Evolutionary conservation across 2,329 filamentous ascomycete genomes (phyloP).

Genomic region (Fusarium sp.): DNA sequence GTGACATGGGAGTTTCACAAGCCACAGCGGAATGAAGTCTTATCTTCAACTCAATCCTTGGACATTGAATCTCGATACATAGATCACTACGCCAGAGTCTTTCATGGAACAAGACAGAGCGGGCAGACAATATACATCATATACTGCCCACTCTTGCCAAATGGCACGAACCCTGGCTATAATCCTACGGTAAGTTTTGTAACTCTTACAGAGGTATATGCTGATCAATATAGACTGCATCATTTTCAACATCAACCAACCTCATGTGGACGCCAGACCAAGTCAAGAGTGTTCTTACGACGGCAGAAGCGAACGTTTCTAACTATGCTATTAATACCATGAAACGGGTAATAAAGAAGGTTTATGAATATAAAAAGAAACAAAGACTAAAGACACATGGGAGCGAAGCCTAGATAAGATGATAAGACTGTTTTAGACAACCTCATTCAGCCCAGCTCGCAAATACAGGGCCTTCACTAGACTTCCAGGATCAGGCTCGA

Average conservation of each 20-base stretch:
- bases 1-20: background rate
- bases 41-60: fast-evolving
- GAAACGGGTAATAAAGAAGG: conserved; percentile 8
- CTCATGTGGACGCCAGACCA: conserved; percentile 38
- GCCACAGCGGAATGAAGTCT: fast-evolving
- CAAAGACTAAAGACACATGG: background rate
- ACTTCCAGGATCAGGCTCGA: background rate
- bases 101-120: conserved; percentile 9
- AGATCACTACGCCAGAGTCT: conserved; percentile 24
- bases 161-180: background rate
- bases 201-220: fast-evolving
- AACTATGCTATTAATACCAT: conserved; percentile 29
- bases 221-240: conserved; percentile 4
- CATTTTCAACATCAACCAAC: conserved; percentile 38
- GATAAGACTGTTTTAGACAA: no score
- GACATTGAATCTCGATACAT: conserved; percentile 4
- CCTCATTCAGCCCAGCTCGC: background rate
- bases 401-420: fast-evolving
- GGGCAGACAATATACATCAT: conserved; percentile 20
- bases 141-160: conserved; percentile 35
- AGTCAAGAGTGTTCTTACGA: conserved; percentile 13
- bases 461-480: background rate
- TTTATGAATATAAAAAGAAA: conserved; percentile 20
- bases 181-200: conserved; percentile 24
- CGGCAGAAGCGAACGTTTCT: conserved; percentile 13